Percentiles rank a stretch among this genome's conserved stretches.
These are phyloP conservation scores for Xenoacremonium recifei DNA, from an alignment of 2,329 filamentous ascomycete species.

Conservation along the genomic window DNA sequence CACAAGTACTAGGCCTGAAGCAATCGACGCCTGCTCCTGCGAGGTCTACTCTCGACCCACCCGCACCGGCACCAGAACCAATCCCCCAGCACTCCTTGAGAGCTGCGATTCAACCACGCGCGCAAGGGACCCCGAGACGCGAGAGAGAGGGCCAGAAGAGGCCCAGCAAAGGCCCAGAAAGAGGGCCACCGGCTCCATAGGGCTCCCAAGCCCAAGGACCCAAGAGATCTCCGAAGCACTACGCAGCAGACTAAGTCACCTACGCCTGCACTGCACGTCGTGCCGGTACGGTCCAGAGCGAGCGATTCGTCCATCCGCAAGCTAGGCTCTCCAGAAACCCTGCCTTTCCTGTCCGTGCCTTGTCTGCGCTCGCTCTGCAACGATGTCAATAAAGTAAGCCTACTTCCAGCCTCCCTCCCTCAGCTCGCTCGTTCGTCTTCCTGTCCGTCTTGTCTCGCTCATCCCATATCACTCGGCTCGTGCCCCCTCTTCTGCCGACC, in stretches of 20 bases:
- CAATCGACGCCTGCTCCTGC: too few species aligned
- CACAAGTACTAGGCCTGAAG: too few species aligned
- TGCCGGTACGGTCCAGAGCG: constrained; percentile 28
- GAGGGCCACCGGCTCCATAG: constrained; percentile 23
- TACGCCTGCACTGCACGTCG: too few species aligned
- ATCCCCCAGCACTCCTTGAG: too few species aligned
- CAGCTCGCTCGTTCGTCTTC: constrained; percentile 1
- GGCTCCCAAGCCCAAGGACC: constrained; percentile 7
- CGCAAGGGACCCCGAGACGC: too few species aligned
- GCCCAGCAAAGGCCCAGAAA: constrained; percentile 20
- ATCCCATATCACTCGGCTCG: constrained; percentile 16
- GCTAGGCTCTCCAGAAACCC: constrained; percentile 35
- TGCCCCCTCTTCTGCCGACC: constrained; percentile 4
- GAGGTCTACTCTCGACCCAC: too few species aligned
- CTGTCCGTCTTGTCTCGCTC: constrained; percentile 11
- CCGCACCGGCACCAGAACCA: too few species aligned
- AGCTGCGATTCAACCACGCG: too few species aligned
- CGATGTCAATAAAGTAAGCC: constrained; percentile 57
- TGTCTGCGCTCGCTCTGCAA: constrained; percentile 23
- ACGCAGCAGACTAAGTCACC: constrained; percentile 24
- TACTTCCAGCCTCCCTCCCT: constrained; percentile 12
- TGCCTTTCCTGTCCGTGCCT: constrained; percentile 5
- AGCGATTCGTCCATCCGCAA: constrained; percentile 29
- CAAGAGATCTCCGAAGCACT: constrained; percentile 28
- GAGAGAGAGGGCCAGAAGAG: neutral